phyloP scores from a whole-genome alignment of 1,139 yeast genomes.

The Debaryomyces nepalensis region DNA sequence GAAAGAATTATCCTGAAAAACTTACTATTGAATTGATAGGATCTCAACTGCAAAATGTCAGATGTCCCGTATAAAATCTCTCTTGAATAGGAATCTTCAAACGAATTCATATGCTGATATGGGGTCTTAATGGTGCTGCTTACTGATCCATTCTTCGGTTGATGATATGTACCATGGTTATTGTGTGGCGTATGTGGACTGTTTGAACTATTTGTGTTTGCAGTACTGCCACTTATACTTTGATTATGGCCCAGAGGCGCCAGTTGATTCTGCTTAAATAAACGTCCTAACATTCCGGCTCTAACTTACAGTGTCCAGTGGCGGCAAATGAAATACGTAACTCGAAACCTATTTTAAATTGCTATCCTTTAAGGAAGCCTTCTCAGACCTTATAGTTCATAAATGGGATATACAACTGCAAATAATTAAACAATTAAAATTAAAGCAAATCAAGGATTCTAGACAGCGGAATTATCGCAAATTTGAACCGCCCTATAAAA shows the following conservation, averaged over 20 bases:
- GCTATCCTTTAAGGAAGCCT: conserved; percentile 7
- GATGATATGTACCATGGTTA: neutral
- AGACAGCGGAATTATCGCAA: conserved; percentile 1
- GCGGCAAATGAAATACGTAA: neutral
- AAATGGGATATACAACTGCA: neutral
- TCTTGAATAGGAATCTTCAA: conserved; percentile 48
- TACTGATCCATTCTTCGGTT: conserved; percentile 1
- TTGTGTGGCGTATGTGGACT: neutral
- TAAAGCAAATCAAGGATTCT: conserved; percentile 2
- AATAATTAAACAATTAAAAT: neutral
- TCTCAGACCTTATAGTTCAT: conserved; percentile 5
- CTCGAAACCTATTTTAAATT: neutral
- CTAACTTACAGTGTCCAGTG: neutral
- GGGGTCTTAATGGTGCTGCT: conserved; percentile 17
- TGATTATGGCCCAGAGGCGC: neutral
- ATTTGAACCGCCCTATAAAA: neutral
- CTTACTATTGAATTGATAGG: conserved; percentile 37
- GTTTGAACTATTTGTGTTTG: neutral
- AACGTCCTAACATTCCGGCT: conserved; percentile 32
- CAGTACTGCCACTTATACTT: neutral
- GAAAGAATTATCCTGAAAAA: conserved; percentile 50
- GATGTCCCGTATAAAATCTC: conserved; percentile 50
- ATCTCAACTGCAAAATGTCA: conserved; percentile 33
- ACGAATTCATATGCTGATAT: conserved; percentile 25
- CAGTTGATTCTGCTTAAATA: conserved; percentile 27